A percentile compares a stretch with the other conserved stretches of the same genome.
Evolutionary conservation across 2,329 filamentous ascomycete genomes (phyloP).

Genomic region (Xylaria sp.): DNA sequence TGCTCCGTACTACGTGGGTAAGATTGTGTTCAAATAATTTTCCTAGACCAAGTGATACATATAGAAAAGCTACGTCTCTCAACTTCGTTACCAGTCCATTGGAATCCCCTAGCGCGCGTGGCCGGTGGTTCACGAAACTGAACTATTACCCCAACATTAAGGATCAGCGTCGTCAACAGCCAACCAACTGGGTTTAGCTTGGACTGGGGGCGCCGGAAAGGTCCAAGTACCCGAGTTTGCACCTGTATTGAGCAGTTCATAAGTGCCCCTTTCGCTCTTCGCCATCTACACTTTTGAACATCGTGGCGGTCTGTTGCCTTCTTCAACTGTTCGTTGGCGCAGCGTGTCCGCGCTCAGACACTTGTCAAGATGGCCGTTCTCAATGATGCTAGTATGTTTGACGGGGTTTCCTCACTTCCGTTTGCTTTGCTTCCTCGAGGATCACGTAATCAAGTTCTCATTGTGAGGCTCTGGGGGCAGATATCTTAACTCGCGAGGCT

Average conservation of each 20-base stretch:
- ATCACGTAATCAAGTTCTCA: background rate
- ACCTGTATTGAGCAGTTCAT: background rate
- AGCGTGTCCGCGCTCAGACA: background rate
- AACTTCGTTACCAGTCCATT: constrained; percentile 5
- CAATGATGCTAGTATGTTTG: background rate
- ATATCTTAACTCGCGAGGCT: background rate
- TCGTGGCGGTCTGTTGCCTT: background rate
- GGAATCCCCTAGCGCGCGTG: constrained; percentile 3
- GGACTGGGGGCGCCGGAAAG: constrained; percentile 1
- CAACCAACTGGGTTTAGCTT: constrained; percentile 21
- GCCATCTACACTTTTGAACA: background rate
- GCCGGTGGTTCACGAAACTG: background rate
- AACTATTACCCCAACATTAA: constrained; percentile 7
- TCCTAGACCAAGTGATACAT: background rate
- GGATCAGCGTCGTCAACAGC: constrained; percentile 15
- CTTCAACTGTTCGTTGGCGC: background rate
- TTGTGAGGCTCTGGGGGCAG: background rate
- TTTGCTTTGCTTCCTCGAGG: background rate
- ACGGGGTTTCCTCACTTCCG: background rate
- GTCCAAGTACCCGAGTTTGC: background rate
- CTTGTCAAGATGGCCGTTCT: constrained; percentile 1
- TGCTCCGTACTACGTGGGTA: background rate
- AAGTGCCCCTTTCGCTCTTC: constrained; percentile 7
- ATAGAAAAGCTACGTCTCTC: background rate
- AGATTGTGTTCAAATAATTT: constrained; percentile 2